Evolutionary conservation across 306 rosid genomes (phyloP).

Genomic region (Sicyos edulis): DNA sequence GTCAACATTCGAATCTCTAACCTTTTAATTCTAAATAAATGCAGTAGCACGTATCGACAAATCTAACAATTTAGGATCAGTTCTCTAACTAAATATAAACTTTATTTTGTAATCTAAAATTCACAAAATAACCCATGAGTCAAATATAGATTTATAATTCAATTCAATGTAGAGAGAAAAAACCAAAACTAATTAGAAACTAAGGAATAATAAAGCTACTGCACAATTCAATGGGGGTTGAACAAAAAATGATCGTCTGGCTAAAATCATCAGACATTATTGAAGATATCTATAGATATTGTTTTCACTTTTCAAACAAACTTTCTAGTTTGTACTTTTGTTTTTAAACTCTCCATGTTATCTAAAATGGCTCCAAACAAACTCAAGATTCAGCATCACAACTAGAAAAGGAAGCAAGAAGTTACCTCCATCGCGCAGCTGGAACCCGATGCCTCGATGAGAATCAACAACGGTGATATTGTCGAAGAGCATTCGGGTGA

Average conservation of each 20-base stretch:
- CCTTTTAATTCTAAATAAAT: not conserved
- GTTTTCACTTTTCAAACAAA: too few relatives aligned
- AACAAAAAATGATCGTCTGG: not conserved
- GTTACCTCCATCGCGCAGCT: conserved; percentile 94
- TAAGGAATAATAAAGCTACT: not conserved
- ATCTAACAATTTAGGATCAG: not conserved
- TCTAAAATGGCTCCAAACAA: not conserved
- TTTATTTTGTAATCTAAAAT: not conserved
- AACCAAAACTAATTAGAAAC: not conserved
- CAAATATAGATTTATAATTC: not conserved
- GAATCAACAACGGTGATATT: conserved; percentile 82
- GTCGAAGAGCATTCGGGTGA: conserved; percentile 59
- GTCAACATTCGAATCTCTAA: not conserved
- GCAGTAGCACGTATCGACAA: not conserved
- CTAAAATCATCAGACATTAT: not conserved
- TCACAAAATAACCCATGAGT: not conserved
- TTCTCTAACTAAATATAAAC: not conserved
- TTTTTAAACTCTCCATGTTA: not conserved
- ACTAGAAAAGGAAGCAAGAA: not conserved
- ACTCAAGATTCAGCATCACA: not conserved
- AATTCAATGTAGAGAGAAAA: not conserved
- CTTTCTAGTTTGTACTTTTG: not conserved
- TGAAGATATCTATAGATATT: not conserved
- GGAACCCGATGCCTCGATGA: conserved; percentile 81
- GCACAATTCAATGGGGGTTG: not conserved